Conservation (phyloP, 2,329 filamentous ascomycete genomes). For the Sclerotinia minor region DNA sequence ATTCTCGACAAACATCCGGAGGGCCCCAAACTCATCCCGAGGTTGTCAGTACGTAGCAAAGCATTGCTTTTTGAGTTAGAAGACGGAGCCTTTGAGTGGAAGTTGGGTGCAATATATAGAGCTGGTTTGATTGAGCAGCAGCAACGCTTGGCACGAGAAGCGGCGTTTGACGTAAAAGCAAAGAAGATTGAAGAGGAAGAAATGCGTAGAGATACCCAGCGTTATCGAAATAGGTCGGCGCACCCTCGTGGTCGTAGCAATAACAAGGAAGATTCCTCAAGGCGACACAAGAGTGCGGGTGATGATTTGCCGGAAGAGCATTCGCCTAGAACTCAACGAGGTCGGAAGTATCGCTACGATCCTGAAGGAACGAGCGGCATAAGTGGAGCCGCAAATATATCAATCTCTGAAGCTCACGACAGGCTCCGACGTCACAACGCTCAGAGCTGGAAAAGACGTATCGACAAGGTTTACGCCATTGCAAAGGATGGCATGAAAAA, state of each 20-base stretch:
- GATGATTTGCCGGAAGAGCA: slow-evolving; percentile 34
- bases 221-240: slow-evolving; percentile 56
- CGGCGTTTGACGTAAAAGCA: slow-evolving; percentile 83
- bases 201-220: slow-evolving; percentile 53
- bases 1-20: slow-evolving; percentile 83
- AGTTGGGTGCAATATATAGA: slow-evolving; percentile 90
- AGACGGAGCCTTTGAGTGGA: slow-evolving; percentile 97
- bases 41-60: slow-evolving; percentile 77
- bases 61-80: slow-evolving; percentile 89
- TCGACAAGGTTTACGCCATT: slow-evolving; percentile 71
- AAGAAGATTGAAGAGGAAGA: slow-evolving; percentile 79
- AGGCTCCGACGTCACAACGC: slow-evolving; percentile 79
- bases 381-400: slow-evolving; percentile 69
- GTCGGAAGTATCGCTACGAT: slow-evolving; percentile 67
- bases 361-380: slow-evolving; percentile 74
- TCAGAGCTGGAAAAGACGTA: slow-evolving; percentile 87
- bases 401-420: slow-evolving; percentile 73
- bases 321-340: slow-evolving; percentile 37
- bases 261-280: slow-evolving; percentile 32
- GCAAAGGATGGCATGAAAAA: slow-evolving; percentile 76
- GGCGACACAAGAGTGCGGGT: slow-evolving; percentile 39
- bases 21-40: slow-evolving; percentile 81
- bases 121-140: slow-evolving; percentile 85
- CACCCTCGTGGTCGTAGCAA: slow-evolving; percentile 40
- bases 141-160: slow-evolving; percentile 84